Base-by-base conservation (phyloP, 1,284 basidiomycete genomes). In the Fomitopsis betulina region DNA sequence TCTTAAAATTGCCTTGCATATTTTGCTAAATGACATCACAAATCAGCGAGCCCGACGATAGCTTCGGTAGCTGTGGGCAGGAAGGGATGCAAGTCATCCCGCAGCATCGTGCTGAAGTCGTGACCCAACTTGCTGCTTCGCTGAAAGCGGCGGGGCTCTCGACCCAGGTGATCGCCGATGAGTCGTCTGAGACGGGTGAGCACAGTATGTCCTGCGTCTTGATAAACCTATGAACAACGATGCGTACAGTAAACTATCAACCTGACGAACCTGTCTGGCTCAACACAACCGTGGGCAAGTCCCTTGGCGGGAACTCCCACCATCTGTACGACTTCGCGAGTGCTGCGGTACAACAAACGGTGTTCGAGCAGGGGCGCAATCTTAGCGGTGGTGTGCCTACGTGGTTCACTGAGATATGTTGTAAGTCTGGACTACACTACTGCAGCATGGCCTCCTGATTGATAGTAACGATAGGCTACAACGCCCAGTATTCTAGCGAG, bases 81-180 rank as follows among this genome's bases (percentile, higher is more conserved):
- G 70, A 71, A 57, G 70, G 70, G 21, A 71, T 71, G 70, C 59
- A 66, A 45, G 69, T 70, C 49, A 66, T 63, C 17, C 66, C 68
- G 2, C 47, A 61, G 35, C 68, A 70, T 56, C 68, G 69, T 45
- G 68, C 67, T 12, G 54, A 64, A 15, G 65, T 70, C 30, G 62
- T 70, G 35, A 65, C 62, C 39, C 61, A 64, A 25, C 59, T 69
- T 3, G 63, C 66, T 13, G 43, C 61, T 4, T 62, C 67, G 13
- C 61, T 70, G 9, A 62, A 63, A 50, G 55, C 49, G 3, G 50
- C 39, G 2, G 57, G 56, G 33, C 56, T 55, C 30, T 60, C 55
- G 23, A 63, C 60, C 23, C 63, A 60, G 10, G 66, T 69, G 58
- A 68, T 68, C 56, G 63, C 65, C 2, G 67, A 68, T 52, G 68